Conservation (phyloP, 208 protist genomes). For the Lotmaria passim region DNA sequence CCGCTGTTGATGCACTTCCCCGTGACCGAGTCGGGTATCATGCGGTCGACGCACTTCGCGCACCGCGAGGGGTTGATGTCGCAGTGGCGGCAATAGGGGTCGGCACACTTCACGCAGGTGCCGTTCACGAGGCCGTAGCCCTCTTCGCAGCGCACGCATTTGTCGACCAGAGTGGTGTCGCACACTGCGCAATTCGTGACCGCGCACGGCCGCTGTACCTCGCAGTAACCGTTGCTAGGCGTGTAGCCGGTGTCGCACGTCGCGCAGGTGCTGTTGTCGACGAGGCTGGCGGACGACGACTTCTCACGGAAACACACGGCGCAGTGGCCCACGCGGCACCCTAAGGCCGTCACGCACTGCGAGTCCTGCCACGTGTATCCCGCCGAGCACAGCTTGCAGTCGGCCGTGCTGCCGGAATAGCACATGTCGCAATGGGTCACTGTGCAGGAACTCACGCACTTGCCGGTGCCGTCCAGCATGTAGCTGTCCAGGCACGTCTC, state of each 20-base stretch:
- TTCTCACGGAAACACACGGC: neutral
- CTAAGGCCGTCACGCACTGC: neutral
- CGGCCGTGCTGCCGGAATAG: constrained; percentile 8
- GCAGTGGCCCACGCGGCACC: constrained; percentile 20
- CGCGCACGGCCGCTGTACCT: neutral
- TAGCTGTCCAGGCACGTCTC: constrained; percentile 7
- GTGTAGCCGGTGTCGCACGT: constrained; percentile 16
- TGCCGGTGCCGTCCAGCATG: neutral
- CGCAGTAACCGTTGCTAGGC: constrained; percentile 14
- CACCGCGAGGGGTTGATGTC: no score
- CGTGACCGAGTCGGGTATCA: no score
- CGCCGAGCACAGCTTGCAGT: constrained; percentile 16
- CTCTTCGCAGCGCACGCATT: neutral
- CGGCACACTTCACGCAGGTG: no score
- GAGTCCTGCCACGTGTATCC: constrained; percentile 7
- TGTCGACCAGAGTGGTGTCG: neutral
- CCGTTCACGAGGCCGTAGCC: neutral
- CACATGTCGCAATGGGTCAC: constrained; percentile 15
- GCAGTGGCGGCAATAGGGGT: no score
- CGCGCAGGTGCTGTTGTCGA: neutral
- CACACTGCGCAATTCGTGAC: constrained; percentile 11
- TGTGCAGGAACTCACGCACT: neutral
- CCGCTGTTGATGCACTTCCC: no score
- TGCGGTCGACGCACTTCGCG: no score
- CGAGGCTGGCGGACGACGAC: neutral